Percentiles rank a stretch among this genome's conserved stretches.
These are phyloP conservation scores for Cercospora sp. DNA, from an alignment of 2,329 filamentous ascomycete species.

Conservation along the genomic window DNA sequence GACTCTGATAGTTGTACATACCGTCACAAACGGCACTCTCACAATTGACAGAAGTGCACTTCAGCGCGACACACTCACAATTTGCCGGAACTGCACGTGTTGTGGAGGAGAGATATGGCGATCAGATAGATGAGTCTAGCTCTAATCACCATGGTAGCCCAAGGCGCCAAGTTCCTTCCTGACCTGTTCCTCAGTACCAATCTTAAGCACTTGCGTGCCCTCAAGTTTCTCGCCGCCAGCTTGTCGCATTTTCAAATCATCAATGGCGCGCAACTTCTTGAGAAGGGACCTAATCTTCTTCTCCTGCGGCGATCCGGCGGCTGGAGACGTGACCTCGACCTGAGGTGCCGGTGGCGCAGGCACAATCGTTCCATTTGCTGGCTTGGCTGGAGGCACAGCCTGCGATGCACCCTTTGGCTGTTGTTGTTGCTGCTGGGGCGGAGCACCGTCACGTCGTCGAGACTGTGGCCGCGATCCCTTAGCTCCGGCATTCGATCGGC, in stretches of 20 bases:
- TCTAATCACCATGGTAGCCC: constrained; percentile 33
- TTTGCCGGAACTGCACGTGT: background rate
- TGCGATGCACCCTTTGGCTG: constrained; percentile 41
- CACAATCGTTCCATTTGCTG: constrained; percentile 21
- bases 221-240: constrained; percentile 95
- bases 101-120: background rate
- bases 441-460: constrained; percentile 29
- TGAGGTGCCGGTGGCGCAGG: constrained; percentile 42
- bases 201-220: constrained; percentile 98
- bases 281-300: constrained; percentile 93
- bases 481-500: constrained; percentile 34
- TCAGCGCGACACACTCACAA: background rate
- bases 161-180: constrained; percentile 68
- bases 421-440: constrained; percentile 2
- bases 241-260: constrained; percentile 95
- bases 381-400: constrained; percentile 22
- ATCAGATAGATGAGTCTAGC: background rate
- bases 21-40: background rate
- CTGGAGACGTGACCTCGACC: constrained; percentile 56
- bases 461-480: constrained; percentile 32
- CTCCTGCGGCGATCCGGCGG: constrained; percentile 68
- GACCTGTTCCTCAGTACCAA: constrained; percentile 80
- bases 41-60: background rate
- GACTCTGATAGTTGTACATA: background rate
- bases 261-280: constrained; percentile 97